Conservation (phyloP, 2,329 filamentous ascomycete species). For the Trichothecium sympodiale region DNA sequence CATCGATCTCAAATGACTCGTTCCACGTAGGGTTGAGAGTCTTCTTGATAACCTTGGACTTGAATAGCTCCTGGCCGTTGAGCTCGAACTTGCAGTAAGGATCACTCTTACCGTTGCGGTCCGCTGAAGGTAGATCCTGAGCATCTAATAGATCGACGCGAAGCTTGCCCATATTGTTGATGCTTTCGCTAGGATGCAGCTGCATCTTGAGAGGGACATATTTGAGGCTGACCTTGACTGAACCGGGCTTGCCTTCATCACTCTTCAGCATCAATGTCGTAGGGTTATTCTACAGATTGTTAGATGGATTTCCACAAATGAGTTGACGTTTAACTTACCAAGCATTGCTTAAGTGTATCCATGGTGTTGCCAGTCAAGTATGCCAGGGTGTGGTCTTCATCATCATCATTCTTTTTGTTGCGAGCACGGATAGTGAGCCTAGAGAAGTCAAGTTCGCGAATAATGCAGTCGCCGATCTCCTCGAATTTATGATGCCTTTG, state of each 20-base stretch:
- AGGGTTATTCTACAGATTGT: slow-evolving; percentile 61
- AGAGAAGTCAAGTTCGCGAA: slow-evolving; percentile 95
- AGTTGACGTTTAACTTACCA: slow-evolving; percentile 43
- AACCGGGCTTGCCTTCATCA: slow-evolving; percentile 52
- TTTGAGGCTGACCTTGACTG: slow-evolving; percentile 82
- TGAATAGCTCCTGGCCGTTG: slow-evolving; percentile 82
- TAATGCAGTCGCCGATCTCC: slow-evolving; percentile 90
- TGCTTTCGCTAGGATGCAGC: slow-evolving; percentile 88
- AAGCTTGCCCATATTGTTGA: slow-evolving; percentile 96
- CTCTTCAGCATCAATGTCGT: slow-evolving; percentile 72
- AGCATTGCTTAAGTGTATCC: slow-evolving; percentile 75
- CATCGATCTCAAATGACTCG: slow-evolving; percentile 77
- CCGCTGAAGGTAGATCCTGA: slow-evolving; percentile 77
- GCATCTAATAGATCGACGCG: slow-evolving; percentile 89
- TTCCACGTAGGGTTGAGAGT: slow-evolving; percentile 93
- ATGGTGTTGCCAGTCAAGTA: slow-evolving; percentile 77
- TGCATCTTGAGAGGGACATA: slow-evolving; percentile 92
- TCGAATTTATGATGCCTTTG: slow-evolving; percentile 63
- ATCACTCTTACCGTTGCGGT: slow-evolving; percentile 93
- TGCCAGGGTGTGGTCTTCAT: slow-evolving; percentile 66
- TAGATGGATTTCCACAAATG: not conserved
- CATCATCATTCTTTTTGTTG: slow-evolving; percentile 68
- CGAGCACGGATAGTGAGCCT: slow-evolving; percentile 80
- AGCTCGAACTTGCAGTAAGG: slow-evolving; percentile 93
- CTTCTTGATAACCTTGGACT: slow-evolving; percentile 95